phyloP scores from a whole-genome alignment of 805 yeast species.

The Spathaspora sp. region DNA sequence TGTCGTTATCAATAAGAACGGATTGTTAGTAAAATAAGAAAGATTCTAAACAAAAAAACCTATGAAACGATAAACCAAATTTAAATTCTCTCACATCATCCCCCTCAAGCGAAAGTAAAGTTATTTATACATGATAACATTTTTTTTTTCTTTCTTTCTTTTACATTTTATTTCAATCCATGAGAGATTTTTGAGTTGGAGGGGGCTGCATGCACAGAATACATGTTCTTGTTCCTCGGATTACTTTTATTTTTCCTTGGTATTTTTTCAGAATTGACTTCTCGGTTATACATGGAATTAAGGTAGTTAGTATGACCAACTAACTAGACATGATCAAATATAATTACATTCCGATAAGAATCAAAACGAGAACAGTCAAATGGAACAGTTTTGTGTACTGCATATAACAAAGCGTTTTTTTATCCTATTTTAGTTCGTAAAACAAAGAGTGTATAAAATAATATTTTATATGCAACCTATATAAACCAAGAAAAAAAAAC shows the following conservation, averaged over 20 bases:
- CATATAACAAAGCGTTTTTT: neutral
- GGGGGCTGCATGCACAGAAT: neutral
- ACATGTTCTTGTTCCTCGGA: neutral
- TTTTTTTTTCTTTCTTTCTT: neutral
- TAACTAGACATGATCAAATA: neutral
- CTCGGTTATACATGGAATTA: neutral
- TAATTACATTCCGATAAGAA: neutral
- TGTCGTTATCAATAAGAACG: neutral
- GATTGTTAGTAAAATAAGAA: neutral
- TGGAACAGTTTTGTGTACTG: neutral
- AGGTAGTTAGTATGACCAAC: neutral
- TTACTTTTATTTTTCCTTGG: neutral
- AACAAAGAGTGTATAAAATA: neutral
- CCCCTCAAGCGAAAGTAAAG: neutral
- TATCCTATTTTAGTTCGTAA: neutral
- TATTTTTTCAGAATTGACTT: neutral
- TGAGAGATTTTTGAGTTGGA: neutral
- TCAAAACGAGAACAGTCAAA: neutral
- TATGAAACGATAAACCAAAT: neutral
- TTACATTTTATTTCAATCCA: neutral
- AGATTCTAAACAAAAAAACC: neutral
- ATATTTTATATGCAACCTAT: neutral
- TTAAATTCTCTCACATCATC: neutral
- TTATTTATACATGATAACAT: neutral
- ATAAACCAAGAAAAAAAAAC: neutral